Percentiles rank a stretch among this genome's conserved stretches.
These are phyloP conservation scores for Sicyos edulis DNA, from an alignment of 306 rosid species.

Conservation along the genomic window DNA sequence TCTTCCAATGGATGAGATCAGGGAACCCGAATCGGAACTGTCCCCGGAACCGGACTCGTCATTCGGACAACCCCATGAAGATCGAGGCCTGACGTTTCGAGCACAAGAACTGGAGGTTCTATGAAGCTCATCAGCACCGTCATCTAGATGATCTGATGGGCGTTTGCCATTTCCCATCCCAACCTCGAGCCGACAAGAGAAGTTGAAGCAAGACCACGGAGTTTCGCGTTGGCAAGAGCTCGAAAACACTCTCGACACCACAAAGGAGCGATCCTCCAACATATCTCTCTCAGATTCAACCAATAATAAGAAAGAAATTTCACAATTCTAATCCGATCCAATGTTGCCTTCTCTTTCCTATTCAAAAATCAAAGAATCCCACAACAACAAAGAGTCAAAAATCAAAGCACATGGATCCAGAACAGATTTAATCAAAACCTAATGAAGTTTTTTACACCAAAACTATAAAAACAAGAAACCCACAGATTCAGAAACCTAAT, in stretches of 20 bases:
- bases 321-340: conserved; percentile 30
- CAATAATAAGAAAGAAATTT: conserved; percentile 22
- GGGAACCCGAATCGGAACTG: conserved; percentile 54
- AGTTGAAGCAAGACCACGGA: conserved; percentile 51
- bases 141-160: conserved; percentile 33
- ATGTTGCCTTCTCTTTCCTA: conserved; percentile 26
- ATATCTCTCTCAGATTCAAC: conserved; percentile 46
- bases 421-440: no score
- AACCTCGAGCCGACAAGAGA: conserved; percentile 47
- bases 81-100: conserved; percentile 27
- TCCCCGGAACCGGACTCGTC: conserved; percentile 30
- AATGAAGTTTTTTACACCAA: no score
- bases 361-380: conserved; percentile 25
- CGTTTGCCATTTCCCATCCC: conserved; percentile 54
- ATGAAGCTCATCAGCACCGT: conserved; percentile 32
- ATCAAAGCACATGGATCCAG: conserved; percentile 31
- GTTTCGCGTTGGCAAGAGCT: conserved; percentile 55
- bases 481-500: conserved; percentile 22
- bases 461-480: conserved; percentile 19
- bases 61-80: conserved; percentile 33
- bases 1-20: conserved; percentile 47
- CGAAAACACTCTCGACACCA: conserved; percentile 61
- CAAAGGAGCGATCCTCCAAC: conserved; percentile 75
- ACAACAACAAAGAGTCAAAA: conserved; percentile 23
- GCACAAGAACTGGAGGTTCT: conserved; percentile 38